Evolutionary conservation across 495 filamentous ascomycete species (phyloP).

Genomic region (Schizothecium vesticola): DNA sequence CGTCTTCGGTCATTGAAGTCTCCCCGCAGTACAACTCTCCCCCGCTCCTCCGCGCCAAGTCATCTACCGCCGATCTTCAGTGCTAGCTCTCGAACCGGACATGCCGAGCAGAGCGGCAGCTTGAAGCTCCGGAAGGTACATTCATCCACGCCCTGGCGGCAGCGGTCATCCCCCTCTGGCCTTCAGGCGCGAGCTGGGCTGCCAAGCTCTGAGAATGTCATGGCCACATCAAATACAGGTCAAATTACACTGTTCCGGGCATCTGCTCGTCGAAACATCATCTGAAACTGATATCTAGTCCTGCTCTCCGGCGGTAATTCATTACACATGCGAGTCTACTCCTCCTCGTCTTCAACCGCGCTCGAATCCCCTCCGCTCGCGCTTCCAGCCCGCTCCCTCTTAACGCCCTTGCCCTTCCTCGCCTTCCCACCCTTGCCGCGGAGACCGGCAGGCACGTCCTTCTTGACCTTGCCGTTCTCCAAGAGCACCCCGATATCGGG

Average conservation of each 20-base stretch:
- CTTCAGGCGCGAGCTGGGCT: background rate
- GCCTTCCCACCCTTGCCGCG: conserved; percentile 39
- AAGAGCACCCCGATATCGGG: conserved; percentile 32
- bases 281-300: background rate
- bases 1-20: background rate
- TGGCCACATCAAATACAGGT: background rate
- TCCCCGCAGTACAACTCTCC: background rate
- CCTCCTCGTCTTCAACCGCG: background rate
- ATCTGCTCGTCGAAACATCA: background rate
- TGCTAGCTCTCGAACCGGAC: background rate
- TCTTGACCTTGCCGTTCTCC: conserved; percentile 34
- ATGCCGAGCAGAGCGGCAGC: background rate
- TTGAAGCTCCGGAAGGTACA: background rate
- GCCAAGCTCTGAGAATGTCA: background rate
- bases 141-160: too few relatives aligned
- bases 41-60: background rate
- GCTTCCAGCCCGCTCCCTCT: background rate
- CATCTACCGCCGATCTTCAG: background rate
- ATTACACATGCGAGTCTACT: background rate
- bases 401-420: conserved; percentile 36
- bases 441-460: conserved; percentile 40
- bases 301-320: background rate
- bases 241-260: background rate
- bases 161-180: background rate
- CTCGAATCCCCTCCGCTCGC: background rate